Conservation (phyloP, 306 rosid genomes). For the Begonia masoniana region DNA sequence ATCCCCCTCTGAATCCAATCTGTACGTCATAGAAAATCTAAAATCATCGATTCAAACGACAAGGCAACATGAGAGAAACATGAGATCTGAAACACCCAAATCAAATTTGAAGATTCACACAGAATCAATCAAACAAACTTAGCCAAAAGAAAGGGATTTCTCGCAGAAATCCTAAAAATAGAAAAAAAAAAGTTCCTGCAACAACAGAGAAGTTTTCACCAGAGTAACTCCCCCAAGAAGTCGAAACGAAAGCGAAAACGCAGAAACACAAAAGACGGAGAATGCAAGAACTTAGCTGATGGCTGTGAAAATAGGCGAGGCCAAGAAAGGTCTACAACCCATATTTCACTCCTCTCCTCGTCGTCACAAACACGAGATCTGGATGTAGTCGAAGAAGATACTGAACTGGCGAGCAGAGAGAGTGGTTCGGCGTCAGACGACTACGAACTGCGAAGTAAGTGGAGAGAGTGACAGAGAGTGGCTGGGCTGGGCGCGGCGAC, state of each 20-base stretch:
- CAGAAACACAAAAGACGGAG: background rate
- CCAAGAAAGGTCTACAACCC: background rate
- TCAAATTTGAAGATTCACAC: background rate
- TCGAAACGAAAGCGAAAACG: background rate
- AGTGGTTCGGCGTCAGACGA: too few species aligned
- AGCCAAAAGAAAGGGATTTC: background rate
- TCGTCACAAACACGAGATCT: too few species aligned
- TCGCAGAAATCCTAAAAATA: background rate
- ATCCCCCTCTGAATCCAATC: too few species aligned
- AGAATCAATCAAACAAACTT: background rate
- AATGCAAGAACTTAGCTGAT: background rate
- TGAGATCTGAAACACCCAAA: background rate
- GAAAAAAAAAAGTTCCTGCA: background rate
- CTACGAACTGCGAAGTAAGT: too few species aligned
- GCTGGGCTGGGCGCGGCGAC: too few species aligned
- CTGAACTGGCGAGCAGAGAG: too few species aligned
- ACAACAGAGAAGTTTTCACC: background rate
- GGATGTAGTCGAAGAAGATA: too few species aligned
- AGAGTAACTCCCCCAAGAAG: background rate
- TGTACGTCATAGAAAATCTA: conserved; percentile 27
- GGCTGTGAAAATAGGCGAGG: background rate
- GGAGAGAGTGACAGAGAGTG: too few species aligned
- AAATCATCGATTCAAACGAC: conserved; percentile 19
- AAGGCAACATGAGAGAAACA: background rate
- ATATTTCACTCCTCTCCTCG: too few species aligned